Evolutionary conservation across 1,139 yeast genomes (phyloP), one percentile per base, ranked within the genome.

Genomic region (Debaryomyces sp.): DNA sequence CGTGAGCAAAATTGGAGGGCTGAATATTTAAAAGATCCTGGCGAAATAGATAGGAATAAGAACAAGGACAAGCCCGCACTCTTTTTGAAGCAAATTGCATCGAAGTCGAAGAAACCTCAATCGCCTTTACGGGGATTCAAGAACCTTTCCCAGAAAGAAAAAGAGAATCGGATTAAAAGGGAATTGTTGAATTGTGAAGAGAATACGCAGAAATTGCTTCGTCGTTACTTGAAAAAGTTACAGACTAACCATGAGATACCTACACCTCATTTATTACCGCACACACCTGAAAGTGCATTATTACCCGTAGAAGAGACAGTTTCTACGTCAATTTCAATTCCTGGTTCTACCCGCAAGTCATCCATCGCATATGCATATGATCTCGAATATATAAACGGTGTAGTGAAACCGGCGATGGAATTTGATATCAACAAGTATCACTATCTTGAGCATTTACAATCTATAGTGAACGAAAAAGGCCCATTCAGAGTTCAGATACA

Each of bases 321-420:
- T 46, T 37, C 50, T 7, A 7, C 50, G 10, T 26, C 48, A 1
- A 15, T 45, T 12, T 48, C 55, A 0, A 51, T 64, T 23, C 67
- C 67, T 5, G 64, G 64, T 2, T 62, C 71, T 2, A 62, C 64
- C 10, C 56, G 50, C 22, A 44, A 46, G 4, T 39, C 55, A 18
- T 53, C 61, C 1, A 48, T 72, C n/a, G 46, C 54, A 6, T 44
- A 54, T 1, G 75, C 70, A 0, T 75, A 73, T 55, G 78, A 75
- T 50, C 47, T 54, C 52, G 68, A 64, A 22, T 66, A 71, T 39
- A 56, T 76, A 6, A 67, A 71, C 13, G 57, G 70, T 1, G 61
- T 76, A 3, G 41, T 75, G n/a, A 66, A 64, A 32, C 78, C 79
- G 0, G 66, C 64, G 12, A 39, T 76, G 13, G 78, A 68, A 51